These are phyloP conservation scores for Venturia effusa DNA, from an alignment of 2,329 filamentous ascomycete genomes.

Conservation along the genomic window DNA sequence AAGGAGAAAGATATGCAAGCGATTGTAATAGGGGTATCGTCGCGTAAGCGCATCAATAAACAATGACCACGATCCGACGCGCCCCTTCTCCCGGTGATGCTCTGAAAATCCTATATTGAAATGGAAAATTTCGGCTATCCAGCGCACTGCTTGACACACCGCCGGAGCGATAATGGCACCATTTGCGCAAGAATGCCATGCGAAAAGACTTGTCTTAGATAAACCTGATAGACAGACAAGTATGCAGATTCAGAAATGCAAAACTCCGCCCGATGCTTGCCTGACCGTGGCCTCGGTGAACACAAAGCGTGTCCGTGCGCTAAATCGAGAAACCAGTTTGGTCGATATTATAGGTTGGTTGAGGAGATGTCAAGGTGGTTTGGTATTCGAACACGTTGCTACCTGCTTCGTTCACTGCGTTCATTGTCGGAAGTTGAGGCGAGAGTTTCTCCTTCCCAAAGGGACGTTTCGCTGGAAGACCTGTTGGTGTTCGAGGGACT, in stretches of 20 bases:
- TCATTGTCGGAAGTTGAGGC: constrained; percentile 8
- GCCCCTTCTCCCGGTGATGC: not conserved
- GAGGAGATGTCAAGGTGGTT: not conserved
- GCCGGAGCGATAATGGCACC: not conserved
- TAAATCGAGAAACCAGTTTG: not conserved
- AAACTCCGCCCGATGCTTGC: constrained; percentile 5
- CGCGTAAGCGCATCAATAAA: not conserved
- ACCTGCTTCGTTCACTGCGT: constrained; percentile 6
- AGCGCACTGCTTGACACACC: not conserved
- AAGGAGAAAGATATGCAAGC: not conserved
- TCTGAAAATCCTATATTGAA: not conserved
- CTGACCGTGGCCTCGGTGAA: not conserved
- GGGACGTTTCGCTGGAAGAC: constrained; percentile 13
- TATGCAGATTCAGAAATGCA: constrained; percentile 1
- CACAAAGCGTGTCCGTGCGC: not conserved
- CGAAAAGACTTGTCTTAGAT: too few species aligned
- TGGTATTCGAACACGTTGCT: not conserved
- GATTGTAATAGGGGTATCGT: constrained; percentile 5
- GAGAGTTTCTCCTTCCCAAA: constrained; percentile 13
- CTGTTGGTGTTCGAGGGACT: constrained; percentile 36
- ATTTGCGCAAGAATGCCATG: not conserved
- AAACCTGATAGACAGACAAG: not conserved
- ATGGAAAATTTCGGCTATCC: not conserved
- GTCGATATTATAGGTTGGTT: not conserved
- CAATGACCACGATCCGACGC: not conserved